A percentile compares a stretch with the other conserved stretches of the same genome.
phyloP scores from a whole-genome alignment of 1,284 basidiomycete genomes.

The Stygiomarasmius scandens region DNA sequence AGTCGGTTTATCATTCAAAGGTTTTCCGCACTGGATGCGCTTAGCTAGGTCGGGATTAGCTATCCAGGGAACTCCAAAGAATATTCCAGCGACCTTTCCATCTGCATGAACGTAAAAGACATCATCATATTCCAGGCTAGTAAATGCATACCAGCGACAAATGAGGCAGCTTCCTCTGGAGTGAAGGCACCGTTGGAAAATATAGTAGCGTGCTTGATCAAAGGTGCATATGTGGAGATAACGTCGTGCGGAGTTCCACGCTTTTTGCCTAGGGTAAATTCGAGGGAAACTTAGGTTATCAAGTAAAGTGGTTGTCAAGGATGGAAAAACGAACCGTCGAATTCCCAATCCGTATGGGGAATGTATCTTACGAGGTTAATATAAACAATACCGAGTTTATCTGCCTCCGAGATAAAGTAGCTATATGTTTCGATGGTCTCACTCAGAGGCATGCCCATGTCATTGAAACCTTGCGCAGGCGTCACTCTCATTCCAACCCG shows the following conservation, averaged over 20 bases:
- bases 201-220: conserved; percentile 22
- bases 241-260: conserved; percentile 28
- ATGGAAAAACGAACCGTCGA: neutral
- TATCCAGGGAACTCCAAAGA: too few relatives aligned
- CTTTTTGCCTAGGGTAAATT: conserved; percentile 17
- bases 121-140: too few relatives aligned
- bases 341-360: too few relatives aligned
- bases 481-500: conserved; percentile 54
- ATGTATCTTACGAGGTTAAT: conserved; percentile 10
- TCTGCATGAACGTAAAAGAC: too few relatives aligned
- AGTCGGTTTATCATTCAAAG: too few relatives aligned
- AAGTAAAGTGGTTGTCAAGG: conserved; percentile 19
- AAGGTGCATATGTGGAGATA: conserved; percentile 22
- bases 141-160: too few relatives aligned
- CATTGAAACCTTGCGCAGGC: conserved; percentile 52
- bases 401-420: conserved; percentile 23
- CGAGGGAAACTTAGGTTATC: conserved; percentile 15
- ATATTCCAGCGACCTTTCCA: too few relatives aligned
- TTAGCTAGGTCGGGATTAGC: too few relatives aligned
- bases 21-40: too few relatives aligned
- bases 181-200: conserved; percentile 24
- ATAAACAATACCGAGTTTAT: conserved; percentile 24
- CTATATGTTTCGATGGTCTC: conserved; percentile 27
- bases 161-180: conserved; percentile 24
- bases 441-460: conserved; percentile 33